Conservation (phyloP, 2,329 filamentous ascomycete genomes). For the Cladosporium cucumerinum region DNA sequence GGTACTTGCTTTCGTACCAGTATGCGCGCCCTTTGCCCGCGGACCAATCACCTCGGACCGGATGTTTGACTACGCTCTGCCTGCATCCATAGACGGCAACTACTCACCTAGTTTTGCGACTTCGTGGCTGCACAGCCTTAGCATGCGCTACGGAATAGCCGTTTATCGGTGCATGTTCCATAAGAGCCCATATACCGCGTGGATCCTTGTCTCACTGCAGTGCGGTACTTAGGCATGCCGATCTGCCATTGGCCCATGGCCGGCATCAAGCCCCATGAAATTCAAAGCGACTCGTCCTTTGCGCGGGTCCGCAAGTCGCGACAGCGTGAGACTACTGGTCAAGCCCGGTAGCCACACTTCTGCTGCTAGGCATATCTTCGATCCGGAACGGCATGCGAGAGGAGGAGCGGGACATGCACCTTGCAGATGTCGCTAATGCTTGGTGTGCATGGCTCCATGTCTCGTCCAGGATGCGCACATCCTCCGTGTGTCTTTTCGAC, state of each 20-base stretch:
- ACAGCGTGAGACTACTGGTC: constrained; percentile 6
- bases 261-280: background rate
- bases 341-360: constrained; percentile 8
- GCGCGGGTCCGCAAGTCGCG: background rate
- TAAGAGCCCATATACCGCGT: background rate
- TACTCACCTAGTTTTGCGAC: constrained; percentile 7
- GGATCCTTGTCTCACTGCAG: constrained; percentile 8
- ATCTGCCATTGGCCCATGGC: constrained; percentile 3
- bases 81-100: constrained; percentile 7
- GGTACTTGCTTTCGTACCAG: constrained; percentile 11
- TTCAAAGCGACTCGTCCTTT: background rate
- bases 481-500: constrained; percentile 13
- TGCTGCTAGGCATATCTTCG: background rate
- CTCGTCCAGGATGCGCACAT: constrained; percentile 10
- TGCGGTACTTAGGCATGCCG: background rate
- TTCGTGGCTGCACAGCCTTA: constrained; percentile 4
- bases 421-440: constrained; percentile 16
- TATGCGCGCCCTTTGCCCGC: constrained; percentile 10
- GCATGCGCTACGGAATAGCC: background rate
- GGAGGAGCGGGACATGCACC: constrained; percentile 6
- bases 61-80: constrained; percentile 12
- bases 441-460: constrained; percentile 8
- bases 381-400: constrained; percentile 1
- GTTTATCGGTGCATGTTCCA: background rate
- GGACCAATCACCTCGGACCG: background rate